Evolutionary conservation across 2,329 filamentous ascomycete species (phyloP).

Genomic region (Diaporthe citriasiana): DNA sequence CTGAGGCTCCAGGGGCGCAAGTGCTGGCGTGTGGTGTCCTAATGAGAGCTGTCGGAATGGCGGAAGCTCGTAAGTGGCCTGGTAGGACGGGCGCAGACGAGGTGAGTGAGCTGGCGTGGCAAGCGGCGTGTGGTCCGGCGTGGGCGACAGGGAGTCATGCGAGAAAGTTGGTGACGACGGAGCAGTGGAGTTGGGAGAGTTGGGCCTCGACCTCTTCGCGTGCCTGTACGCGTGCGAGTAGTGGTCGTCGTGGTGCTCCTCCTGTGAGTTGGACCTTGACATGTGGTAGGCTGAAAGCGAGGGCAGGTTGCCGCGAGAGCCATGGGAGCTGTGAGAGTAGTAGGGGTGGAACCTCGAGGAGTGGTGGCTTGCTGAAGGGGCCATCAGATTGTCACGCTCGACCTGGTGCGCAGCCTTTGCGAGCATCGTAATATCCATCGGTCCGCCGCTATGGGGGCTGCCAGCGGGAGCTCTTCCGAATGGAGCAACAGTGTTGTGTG

Average conservation of each 20-base stretch:
- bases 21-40: constrained; percentile 66
- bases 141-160: constrained; percentile 94
- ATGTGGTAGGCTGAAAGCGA: constrained; percentile 92
- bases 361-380: constrained; percentile 58
- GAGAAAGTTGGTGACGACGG: constrained; percentile 97
- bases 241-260: constrained; percentile 82
- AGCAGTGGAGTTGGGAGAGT: constrained; percentile 94
- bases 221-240: constrained; percentile 78
- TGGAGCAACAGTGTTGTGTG: constrained; percentile 61
- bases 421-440: constrained; percentile 70
- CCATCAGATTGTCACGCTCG: constrained; percentile 68
- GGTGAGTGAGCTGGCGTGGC: constrained; percentile 96
- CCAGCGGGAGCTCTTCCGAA: constrained; percentile 62
- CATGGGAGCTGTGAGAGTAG: constrained; percentile 63
- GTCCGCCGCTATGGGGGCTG: constrained; percentile 55
- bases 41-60: constrained; percentile 79
- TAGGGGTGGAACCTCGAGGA: constrained; percentile 67
- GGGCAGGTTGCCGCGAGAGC: constrained; percentile 74
- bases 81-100: constrained; percentile 81
- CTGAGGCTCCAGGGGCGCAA: constrained; percentile 72
- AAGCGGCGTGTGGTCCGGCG: constrained; percentile 97
- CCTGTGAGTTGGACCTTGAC: constrained; percentile 88
- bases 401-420: constrained; percentile 73
- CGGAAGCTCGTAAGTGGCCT: constrained; percentile 83
- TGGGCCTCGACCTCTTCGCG: constrained; percentile 90